Conservation (phyloP, 139 green algal species). For the Tetradesmus obliquus region DNA sequence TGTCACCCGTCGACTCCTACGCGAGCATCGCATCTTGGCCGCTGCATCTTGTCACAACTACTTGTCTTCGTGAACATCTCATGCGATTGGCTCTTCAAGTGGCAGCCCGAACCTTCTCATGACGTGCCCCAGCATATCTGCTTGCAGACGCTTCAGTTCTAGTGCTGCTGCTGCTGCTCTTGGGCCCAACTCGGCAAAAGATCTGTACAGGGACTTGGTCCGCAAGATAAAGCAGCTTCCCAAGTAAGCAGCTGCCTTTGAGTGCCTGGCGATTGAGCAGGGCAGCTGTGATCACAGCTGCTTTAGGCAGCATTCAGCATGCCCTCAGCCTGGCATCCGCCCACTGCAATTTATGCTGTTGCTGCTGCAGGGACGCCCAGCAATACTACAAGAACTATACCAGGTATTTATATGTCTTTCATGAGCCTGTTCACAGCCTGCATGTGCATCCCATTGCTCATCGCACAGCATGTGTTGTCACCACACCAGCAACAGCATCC, state of each 20-base stretch:
- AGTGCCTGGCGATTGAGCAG: not conserved
- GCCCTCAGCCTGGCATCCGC: too few relatives aligned
- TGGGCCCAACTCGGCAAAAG: not conserved
- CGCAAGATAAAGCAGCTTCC: not conserved
- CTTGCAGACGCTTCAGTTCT: not conserved
- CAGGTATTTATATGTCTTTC: not conserved
- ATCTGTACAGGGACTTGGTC: not conserved
- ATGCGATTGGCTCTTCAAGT: not conserved
- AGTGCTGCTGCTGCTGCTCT: not conserved
- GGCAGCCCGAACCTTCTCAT: not conserved
- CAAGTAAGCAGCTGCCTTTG: not conserved
- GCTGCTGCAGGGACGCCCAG: constrained; percentile 17
- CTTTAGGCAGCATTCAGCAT: not conserved
- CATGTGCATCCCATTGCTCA: not conserved
- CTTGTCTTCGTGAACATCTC: not conserved
- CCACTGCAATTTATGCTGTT: not conserved
- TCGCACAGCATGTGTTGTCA: not conserved
- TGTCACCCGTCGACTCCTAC: not conserved
- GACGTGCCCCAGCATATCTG: not conserved
- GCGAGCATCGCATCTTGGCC: too few relatives aligned
- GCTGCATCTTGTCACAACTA: not conserved
- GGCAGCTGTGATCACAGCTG: not conserved
- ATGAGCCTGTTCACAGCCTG: not conserved
- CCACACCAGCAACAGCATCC: not conserved
- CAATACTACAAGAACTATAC: constrained; percentile 7